Evolutionary conservation across 129 eudicot genomes (phyloP).

Genomic region (Pittosporum tobira): DNA sequence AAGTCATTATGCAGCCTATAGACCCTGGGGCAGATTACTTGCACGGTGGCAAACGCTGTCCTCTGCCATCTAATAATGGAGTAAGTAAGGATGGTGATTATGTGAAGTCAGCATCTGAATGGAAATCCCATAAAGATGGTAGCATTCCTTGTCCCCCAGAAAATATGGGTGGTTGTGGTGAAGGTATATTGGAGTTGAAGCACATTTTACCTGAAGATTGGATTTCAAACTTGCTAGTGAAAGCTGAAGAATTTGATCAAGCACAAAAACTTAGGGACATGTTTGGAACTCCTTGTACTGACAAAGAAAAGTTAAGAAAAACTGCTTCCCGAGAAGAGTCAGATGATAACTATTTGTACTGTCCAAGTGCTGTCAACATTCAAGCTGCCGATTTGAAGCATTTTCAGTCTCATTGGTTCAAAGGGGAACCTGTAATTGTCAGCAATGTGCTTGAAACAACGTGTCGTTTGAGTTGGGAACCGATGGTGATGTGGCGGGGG

Average conservation of each 20-base stretch:
- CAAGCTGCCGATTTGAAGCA: slow-evolving; percentile 23
- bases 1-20: not conserved
- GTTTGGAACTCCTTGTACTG: slow-evolving; percentile 1
- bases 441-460: slow-evolving; percentile 38
- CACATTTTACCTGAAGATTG: slow-evolving; percentile 2
- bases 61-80: not conserved
- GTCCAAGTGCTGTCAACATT: slow-evolving; percentile 22
- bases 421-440: slow-evolving; percentile 40
- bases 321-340: slow-evolving; percentile 32
- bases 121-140: slow-evolving; percentile 26
- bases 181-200: slow-evolving; percentile 18
- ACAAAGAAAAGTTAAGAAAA: slow-evolving; percentile 11
- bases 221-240: slow-evolving; percentile 14
- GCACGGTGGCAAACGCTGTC: slow-evolving; percentile 9
- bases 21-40: slow-evolving; percentile 10
- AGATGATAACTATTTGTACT: slow-evolving; percentile 24
- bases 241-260: slow-evolving; percentile 16
- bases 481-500: slow-evolving; percentile 55
- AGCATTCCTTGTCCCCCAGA: slow-evolving; percentile 30
- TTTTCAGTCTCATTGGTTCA: slow-evolving; percentile 42
- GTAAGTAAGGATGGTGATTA: not conserved
- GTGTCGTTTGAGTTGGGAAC: slow-evolving; percentile 44
- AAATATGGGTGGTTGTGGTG: slow-evolving; percentile 28
- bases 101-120: slow-evolving; percentile 9
- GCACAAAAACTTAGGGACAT: not conserved